Evolutionary conservation across 2,329 filamentous ascomycete genomes (phyloP).

Genomic region (Xylaria sp.): DNA sequence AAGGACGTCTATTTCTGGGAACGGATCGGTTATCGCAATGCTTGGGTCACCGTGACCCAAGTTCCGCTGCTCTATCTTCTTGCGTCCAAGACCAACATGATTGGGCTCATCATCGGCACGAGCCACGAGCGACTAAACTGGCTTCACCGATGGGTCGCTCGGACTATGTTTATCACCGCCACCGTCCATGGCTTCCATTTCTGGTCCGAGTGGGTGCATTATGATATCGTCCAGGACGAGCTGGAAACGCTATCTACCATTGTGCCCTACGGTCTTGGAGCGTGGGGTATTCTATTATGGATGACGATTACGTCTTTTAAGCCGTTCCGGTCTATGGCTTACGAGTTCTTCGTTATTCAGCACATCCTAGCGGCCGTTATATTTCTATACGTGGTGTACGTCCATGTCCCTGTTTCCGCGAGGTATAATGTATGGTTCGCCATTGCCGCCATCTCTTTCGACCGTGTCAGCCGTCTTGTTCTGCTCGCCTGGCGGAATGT

Average conservation of each 20-base stretch:
- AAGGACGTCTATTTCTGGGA: constrained; percentile 70
- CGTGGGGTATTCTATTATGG: constrained; percentile 75
- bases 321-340: constrained; percentile 72
- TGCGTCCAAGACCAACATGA: constrained; percentile 66
- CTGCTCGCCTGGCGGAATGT: constrained; percentile 65
- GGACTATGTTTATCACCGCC: constrained; percentile 74
- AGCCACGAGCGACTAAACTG: constrained; percentile 78
- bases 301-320: constrained; percentile 71
- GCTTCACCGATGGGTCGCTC: constrained; percentile 77
- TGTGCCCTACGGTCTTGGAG: constrained; percentile 73
- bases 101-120: constrained; percentile 70
- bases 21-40: constrained; percentile 74
- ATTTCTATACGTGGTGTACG: constrained; percentile 71
- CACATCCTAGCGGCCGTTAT: constrained; percentile 71
- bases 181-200: constrained; percentile 78
- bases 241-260: constrained; percentile 68
- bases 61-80: constrained; percentile 73
- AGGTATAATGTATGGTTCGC: constrained; percentile 74
- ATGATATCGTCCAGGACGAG: constrained; percentile 68
- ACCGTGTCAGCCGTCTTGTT: constrained; percentile 65
- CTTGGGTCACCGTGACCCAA: constrained; percentile 73
- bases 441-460: constrained; percentile 70
- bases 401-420: constrained; percentile 70
- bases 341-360: constrained; percentile 77
- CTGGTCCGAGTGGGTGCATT: constrained; percentile 70